Base-by-base conservation (phyloP, 2,329 filamentous ascomycete species). In the Curvularia verruculosa region DNA sequence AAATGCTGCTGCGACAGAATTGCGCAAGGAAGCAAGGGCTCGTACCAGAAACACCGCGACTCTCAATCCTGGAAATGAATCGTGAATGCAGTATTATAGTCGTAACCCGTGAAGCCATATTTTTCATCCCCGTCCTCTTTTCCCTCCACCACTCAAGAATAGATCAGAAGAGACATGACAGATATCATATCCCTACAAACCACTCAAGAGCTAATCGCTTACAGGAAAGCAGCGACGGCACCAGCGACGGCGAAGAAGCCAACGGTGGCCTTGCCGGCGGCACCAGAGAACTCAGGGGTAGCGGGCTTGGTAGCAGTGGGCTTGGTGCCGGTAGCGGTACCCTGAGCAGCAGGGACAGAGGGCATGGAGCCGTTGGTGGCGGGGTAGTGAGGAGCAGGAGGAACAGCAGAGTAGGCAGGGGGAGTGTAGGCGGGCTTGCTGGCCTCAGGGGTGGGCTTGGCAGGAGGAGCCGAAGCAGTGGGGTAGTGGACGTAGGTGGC, bases 241-340 rank as follows among this genome's bases (percentile, higher is more conserved):
- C 80, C 83, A 69, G 83, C 77, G 65, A 85, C 74, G 71, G 80
- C 82, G 57, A 81, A 79, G 60, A 85, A 76, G 67, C 80, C 81
- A 57, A 80, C 82, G 70, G 81, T 82, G 59, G 75, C 77, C 76
- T 82, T 80, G 71, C 77, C 76, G 68, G 81, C 82, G 68, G 80
- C 83, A 54, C 82, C 83, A 57, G 82, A 83, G 80, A 79, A 83
- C 64, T 71, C 61, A 52, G 63, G 69, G 21, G 58, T 59, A 41
- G 55, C 5, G 45, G 67, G 58, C 64, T 68, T 67, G 70, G 67
- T 60, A 69, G 66, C 53, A 70, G 68, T 59, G 69, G 71, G 62
- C 64, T 64, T 31, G 65, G 49, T 52, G 44, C 66, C 65, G 46
- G 62, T 69, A 40, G 59, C 65, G 57, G 69, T 67, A 37, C 69